Conservation (phyloP, 768 basidiomycete species). For the Rubroboletus pulcherrimus region DNA sequence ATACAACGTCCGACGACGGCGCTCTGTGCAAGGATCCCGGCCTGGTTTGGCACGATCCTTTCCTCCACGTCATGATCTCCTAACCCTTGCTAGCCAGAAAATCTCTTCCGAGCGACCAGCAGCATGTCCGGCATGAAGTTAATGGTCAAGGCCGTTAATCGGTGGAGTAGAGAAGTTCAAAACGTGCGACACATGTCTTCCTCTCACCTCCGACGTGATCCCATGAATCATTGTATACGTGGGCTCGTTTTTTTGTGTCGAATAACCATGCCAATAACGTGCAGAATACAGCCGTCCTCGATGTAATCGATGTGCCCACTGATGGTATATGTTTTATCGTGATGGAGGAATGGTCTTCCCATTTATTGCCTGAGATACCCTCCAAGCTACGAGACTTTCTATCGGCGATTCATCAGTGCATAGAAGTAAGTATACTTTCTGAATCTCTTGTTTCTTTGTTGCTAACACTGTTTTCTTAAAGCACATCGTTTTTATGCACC, state of each 20-base stretch:
- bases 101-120: constrained; percentile 65
- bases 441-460: background rate
- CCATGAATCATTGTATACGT: constrained; percentile 80
- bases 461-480: constrained; percentile 24
- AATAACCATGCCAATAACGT: constrained; percentile 5
- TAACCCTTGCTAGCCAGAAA: constrained; percentile 51
- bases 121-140: constrained; percentile 48
- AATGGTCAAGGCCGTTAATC: constrained; percentile 66
- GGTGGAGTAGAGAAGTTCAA: constrained; percentile 58
- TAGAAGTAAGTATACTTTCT: constrained; percentile 48
- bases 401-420: constrained; percentile 57
- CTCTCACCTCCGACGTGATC: constrained; percentile 48
- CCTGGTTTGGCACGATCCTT: constrained; percentile 42
- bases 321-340: constrained; percentile 64
- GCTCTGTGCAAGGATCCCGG: constrained; percentile 70
- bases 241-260: constrained; percentile 27
- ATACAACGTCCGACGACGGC: constrained; percentile 43
- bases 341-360: constrained; percentile 78
- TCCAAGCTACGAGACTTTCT: constrained; percentile 53
- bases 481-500: constrained; percentile 72
- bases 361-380: constrained; percentile 50
- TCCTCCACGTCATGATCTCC: background rate
- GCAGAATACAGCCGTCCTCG: constrained; percentile 52
- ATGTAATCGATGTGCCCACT: constrained; percentile 50
- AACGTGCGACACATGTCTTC: constrained; percentile 54